Conservation (phyloP, 768 basidiomycete genomes). For the Chalciporus chontae region DNA sequence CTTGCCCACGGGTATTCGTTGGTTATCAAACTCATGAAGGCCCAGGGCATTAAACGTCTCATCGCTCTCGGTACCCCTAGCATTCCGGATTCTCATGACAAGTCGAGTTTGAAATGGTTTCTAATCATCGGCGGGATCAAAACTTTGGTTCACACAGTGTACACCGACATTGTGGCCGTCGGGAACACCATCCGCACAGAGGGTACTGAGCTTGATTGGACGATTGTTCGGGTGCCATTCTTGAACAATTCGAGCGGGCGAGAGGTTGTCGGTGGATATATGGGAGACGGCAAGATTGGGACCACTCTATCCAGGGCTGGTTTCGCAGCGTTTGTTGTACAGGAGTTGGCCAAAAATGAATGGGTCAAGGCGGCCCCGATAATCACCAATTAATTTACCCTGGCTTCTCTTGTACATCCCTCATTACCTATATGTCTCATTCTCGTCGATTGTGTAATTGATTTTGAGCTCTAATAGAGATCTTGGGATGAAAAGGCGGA, state of each 20-base stretch:
- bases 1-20: constrained; percentile 56
- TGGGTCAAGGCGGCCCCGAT: constrained; percentile 51
- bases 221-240: constrained; percentile 64
- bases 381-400: constrained; percentile 13
- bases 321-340: constrained; percentile 57
- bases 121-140: constrained; percentile 37
- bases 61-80: constrained; percentile 67
- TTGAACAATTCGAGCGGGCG: constrained; percentile 47
- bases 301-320: constrained; percentile 50
- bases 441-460: neutral
- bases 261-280: constrained; percentile 56
- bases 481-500: neutral
- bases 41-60: constrained; percentile 51
- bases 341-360: constrained; percentile 52
- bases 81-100: constrained; percentile 58
- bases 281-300: constrained; percentile 59
- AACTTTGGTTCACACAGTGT: constrained; percentile 51
- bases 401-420: neutral
- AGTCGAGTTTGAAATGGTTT: constrained; percentile 40
- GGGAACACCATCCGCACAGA: constrained; percentile 51
- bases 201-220: constrained; percentile 59
- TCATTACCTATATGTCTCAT: neutral
- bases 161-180: constrained; percentile 63
- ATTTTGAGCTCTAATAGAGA: neutral
- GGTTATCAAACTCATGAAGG: constrained; percentile 56